phyloP scores from a whole-genome alignment of 345 rosid species.

The Pistacia vera region DNA sequence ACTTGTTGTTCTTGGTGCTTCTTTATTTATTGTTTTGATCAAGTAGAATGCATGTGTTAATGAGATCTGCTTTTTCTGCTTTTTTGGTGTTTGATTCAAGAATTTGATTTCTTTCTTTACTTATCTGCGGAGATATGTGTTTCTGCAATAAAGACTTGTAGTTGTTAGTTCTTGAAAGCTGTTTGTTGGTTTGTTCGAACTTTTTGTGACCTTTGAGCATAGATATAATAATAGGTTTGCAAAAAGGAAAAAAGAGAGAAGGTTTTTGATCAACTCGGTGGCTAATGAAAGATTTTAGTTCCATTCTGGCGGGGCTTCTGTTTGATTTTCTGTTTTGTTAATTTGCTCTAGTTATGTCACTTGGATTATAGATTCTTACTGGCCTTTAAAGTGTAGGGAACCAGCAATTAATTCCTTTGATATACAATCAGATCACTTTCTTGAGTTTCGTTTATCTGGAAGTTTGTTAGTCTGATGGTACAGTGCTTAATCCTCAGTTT shows the following conservation, averaged over 20 bases:
- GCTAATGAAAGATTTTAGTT: not conserved
- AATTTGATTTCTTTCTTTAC: not conserved
- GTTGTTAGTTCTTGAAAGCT: not conserved
- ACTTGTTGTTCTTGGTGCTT: not conserved
- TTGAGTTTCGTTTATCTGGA: not conserved
- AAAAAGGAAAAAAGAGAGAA: not conserved
- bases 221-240: not conserved
- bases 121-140: not conserved
- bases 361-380: not conserved
- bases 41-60: not conserved
- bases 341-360: not conserved
- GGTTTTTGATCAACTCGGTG: not conserved
- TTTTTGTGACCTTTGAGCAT: not conserved
- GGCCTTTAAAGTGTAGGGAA: not conserved
- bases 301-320: not conserved
- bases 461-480: not conserved
- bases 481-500: not conserved
- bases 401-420: not conserved
- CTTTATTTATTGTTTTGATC: not conserved
- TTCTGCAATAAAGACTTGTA: constrained; percentile 5
- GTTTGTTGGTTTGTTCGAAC: not conserved
- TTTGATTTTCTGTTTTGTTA: not conserved
- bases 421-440: not conserved
- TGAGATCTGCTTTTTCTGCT: constrained; percentile 10
- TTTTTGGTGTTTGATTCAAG: not conserved